Conservation (phyloP, 352 stramenopile species). For the Blastocystis sp. region DNA sequence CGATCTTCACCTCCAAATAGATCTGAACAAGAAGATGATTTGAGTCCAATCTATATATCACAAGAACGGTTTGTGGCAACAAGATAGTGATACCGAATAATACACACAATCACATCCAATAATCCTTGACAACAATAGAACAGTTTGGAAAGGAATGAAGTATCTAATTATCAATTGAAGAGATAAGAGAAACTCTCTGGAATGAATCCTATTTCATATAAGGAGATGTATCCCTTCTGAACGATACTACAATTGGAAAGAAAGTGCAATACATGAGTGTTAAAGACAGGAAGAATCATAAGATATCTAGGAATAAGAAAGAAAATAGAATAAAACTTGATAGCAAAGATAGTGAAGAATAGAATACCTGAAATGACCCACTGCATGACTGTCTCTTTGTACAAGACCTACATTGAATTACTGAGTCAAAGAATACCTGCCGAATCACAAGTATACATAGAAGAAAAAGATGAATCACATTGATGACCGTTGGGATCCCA, state of each 20-base stretch:
- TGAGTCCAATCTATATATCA: no score
- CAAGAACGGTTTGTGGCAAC: neutral
- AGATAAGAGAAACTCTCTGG: neutral
- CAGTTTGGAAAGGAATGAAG: neutral
- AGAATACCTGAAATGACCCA: neutral
- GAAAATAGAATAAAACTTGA: neutral
- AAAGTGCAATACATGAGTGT: neutral
- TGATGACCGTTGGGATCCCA: neutral
- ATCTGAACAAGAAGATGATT: no score
- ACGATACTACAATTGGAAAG: neutral
- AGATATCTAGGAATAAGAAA: conserved; percentile 1
- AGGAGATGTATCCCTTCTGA: neutral
- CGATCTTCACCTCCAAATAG: no score
- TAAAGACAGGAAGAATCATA: neutral
- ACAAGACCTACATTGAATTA: neutral
- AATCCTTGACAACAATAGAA: conserved; percentile 36
- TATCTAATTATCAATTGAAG: neutral
- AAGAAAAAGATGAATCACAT: conserved; percentile 11
- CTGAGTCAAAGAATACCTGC: neutral
- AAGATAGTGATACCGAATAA: neutral
- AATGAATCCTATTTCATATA: conserved; percentile 53
- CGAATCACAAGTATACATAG: conserved; percentile 25
- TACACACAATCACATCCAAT: conserved; percentile 10
- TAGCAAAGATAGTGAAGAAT: conserved; percentile 28
- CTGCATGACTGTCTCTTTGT: conserved; percentile 23